These are phyloP conservation scores for Camellia granthamiana DNA, from an alignment of 148 eudicot species.

Conservation along the genomic window DNA sequence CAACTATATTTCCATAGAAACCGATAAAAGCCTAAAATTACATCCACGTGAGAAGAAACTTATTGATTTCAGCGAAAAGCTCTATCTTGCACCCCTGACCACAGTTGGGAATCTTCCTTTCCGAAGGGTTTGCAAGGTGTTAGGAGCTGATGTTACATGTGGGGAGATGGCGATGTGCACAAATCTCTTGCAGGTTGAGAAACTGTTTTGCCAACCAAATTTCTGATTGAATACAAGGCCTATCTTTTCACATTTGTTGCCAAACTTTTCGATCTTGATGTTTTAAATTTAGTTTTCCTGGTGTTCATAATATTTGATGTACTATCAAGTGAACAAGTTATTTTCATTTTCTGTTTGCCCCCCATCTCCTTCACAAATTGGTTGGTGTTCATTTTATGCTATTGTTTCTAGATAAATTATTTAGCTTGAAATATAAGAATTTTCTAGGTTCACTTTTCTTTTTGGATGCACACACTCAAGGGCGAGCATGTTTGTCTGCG, in stretches of 20 bases:
- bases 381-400: slow-evolving; percentile 7
- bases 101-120: slow-evolving; percentile 98
- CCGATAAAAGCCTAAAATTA: slow-evolving; percentile 65
- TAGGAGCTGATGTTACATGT: slow-evolving; percentile 97
- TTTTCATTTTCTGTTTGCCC: neutral
- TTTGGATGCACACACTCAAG: neutral
- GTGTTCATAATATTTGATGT: neutral
- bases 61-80: slow-evolving; percentile 83
- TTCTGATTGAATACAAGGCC: neutral
- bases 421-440: neutral
- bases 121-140: slow-evolving; percentile 85
- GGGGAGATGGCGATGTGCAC: slow-evolving; percentile 99
- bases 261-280: neutral
- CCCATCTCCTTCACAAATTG: neutral
- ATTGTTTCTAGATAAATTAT: neutral
- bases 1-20: slow-evolving; percentile 40
- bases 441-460: neutral
- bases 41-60: slow-evolving; percentile 81
- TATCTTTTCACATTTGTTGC: neutral
- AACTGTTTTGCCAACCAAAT: slow-evolving; percentile 7
- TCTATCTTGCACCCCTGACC: slow-evolving; percentile 96
- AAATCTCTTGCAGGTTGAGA: slow-evolving; percentile 87
- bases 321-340: neutral
- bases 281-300: neutral
- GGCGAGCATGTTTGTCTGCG: neutral